These are phyloP conservation scores for Physcomitrium patens DNA, from an alignment of 225 moss, liverwort and hornwort species.

Conservation along the genomic window DNA sequence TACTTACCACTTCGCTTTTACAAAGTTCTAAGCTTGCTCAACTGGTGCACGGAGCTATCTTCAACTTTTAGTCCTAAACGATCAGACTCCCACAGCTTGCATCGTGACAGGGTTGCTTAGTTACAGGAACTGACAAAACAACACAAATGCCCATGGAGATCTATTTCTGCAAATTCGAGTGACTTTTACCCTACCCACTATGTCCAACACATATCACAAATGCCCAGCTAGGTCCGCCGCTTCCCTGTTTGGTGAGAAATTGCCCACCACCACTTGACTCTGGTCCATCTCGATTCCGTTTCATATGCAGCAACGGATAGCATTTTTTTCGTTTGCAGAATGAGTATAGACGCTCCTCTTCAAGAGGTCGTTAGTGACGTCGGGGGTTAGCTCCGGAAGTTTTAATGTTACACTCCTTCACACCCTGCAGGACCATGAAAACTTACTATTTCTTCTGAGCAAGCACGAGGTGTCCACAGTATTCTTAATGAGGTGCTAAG, in stretches of 20 bases:
- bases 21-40: conserved; percentile 25
- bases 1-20: conserved; percentile 45
- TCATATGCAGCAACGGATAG: not conserved
- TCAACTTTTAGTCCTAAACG: conserved; percentile 40
- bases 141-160: conserved; percentile 85
- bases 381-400: conserved; percentile 29
- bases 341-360: not conserved
- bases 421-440: conserved; percentile 26
- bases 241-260: conserved; percentile 42
- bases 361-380: conserved; percentile 14
- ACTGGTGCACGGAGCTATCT: conserved; percentile 50
- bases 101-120: conserved; percentile 58
- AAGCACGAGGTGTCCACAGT: conserved; percentile 8
- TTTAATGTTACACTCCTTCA: conserved; percentile 7
- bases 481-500: not conserved
- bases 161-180: conserved; percentile 38
- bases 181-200: conserved; percentile 74
- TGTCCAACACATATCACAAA: conserved; percentile 59
- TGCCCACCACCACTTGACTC: conserved; percentile 78
- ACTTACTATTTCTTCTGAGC: conserved; percentile 14
- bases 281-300: conserved; percentile 40
- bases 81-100: conserved; percentile 48
- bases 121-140: conserved; percentile 80
- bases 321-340: not conserved
- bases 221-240: conserved; percentile 58